Evolutionary conservation across 306 rosid genomes (phyloP), one percentile per base, ranked within the genome.

Genomic region (Ceratonia siliqua): DNA sequence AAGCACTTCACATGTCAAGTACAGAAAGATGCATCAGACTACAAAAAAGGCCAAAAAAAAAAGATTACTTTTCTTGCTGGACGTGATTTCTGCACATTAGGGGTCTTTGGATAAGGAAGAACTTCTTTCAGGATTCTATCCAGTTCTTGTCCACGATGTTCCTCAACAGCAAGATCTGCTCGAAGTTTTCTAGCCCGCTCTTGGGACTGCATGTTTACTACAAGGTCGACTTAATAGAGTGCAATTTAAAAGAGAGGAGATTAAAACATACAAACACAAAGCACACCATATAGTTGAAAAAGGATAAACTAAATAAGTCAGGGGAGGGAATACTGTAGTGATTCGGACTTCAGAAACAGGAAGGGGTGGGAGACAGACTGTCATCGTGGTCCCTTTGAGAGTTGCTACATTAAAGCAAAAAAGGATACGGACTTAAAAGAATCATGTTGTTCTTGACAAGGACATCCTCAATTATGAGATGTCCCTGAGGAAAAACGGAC

Each of bases 81-180:
- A 63, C 85, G 96, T 72, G 92, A 79, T 83, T 92, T 92, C 27
- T 74, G 86, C 14, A 68, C 80, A 82, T 52, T 84, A 45, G 97
- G 86, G 70, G 81, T 87, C 82, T 82, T 87, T 74, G 97, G 96
- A 85, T 83, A 90, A 46, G 91, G 97, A 77, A 94, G 88, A 69
- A 88, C 89, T 81, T 94, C 98, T 79, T 86, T 87, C 86, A 94
- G 80, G 59, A 94, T 94, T 88, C 95, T 84, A 80, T 90, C 89
- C 63, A 94, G 84, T 84, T 94, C 98, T 56, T 71, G 88, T 53
- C 74, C 92, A 65, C 93, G 94, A 32, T 87, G 90, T 65, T 94
- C 98, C 84, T 94, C 98, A 48, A 90, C 91, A 62, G 96, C 96
- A 78, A 94, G 83, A 75, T 94, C 97, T 69, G 89, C 91, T 68